Evolutionary conservation across 805 yeast species (phyloP).

Genomic region (Teunomyces gatunensis): DNA sequence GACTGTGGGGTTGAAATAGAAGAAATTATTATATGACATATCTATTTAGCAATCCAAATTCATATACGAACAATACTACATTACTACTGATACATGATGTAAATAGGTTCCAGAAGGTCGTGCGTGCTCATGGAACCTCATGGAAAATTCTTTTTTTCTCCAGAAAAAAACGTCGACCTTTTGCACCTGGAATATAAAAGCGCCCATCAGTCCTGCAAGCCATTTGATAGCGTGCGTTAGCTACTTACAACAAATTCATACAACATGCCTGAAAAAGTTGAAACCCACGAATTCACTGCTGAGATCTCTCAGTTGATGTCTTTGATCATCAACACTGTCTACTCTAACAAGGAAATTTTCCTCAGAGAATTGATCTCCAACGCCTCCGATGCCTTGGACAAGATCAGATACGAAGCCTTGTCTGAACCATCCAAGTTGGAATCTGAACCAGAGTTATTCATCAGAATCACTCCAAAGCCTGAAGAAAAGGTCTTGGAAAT

Average conservation of each 20-base stretch:
- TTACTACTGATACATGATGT: no score
- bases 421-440: slow-evolving; percentile 90
- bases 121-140: slow-evolving; percentile 24
- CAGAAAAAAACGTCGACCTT: slow-evolving; percentile 12
- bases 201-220: slow-evolving; percentile 5
- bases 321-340: slow-evolving; percentile 98
- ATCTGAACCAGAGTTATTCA: slow-evolving; percentile 92
- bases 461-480: slow-evolving; percentile 96
- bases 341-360: slow-evolving; percentile 98
- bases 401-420: slow-evolving; percentile 94
- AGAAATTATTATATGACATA: slow-evolving; percentile 51
- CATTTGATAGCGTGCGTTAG: neutral
- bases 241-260: slow-evolving; percentile 1
- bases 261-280: slow-evolving; percentile 38
- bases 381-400: slow-evolving; percentile 98
- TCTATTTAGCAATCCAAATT: neutral
- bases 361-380: slow-evolving; percentile 98
- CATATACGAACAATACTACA: no score
- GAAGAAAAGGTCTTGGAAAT: slow-evolving; percentile 92
- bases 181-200: slow-evolving; percentile 12
- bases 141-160: slow-evolving; percentile 25
- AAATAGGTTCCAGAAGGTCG: slow-evolving; percentile 3
- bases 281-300: slow-evolving; percentile 97
- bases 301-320: slow-evolving; percentile 99
- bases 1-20: slow-evolving; percentile 85